phyloP scores from a whole-genome alignment of 768 basidiomycete genomes.

The Cystobasidium onofrii region DNA sequence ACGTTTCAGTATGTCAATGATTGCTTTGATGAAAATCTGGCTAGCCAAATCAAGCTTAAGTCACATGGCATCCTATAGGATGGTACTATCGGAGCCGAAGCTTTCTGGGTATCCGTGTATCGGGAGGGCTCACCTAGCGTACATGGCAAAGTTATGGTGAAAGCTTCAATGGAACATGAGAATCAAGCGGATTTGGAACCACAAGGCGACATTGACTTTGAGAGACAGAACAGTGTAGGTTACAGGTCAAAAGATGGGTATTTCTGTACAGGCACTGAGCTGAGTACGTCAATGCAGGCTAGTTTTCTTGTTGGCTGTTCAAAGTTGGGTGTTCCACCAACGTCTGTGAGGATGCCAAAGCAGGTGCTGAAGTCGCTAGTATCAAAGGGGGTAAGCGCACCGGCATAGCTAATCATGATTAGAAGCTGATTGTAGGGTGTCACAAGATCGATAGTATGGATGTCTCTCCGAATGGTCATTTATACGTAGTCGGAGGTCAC shows the following conservation, averaged over 20 bases:
- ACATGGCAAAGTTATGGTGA: constrained; percentile 58
- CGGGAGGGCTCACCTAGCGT: constrained; percentile 43
- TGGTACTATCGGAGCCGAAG: constrained; percentile 15
- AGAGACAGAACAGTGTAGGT: constrained; percentile 43
- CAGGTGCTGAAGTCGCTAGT: constrained; percentile 52
- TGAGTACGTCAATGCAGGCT: constrained; percentile 39
- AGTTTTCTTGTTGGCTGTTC: constrained; percentile 52
- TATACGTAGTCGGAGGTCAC: constrained; percentile 27
- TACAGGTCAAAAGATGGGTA: not conserved
- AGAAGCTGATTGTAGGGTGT: constrained; percentile 41
- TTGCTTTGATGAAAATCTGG: too few species aligned
- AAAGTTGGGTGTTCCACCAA: constrained; percentile 51
- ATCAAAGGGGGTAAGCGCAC: constrained; percentile 6
- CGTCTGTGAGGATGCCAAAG: constrained; percentile 52
- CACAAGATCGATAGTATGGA: constrained; percentile 27
- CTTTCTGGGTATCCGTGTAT: constrained; percentile 29
- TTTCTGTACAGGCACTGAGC: not conserved
- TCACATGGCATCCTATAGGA: constrained; percentile 18
- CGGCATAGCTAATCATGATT: not conserved
- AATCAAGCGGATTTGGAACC: constrained; percentile 51
- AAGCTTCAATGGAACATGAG: constrained; percentile 50
- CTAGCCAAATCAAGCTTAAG: too few species aligned
- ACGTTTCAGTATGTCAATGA: constrained; percentile 16
- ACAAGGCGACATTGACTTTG: constrained; percentile 52
- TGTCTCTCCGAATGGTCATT: constrained; percentile 10